These are phyloP conservation scores for Cladochytrium replicatum DNA, from an alignment of 192 early-diverging fungal species.

Conservation along the genomic window DNA sequence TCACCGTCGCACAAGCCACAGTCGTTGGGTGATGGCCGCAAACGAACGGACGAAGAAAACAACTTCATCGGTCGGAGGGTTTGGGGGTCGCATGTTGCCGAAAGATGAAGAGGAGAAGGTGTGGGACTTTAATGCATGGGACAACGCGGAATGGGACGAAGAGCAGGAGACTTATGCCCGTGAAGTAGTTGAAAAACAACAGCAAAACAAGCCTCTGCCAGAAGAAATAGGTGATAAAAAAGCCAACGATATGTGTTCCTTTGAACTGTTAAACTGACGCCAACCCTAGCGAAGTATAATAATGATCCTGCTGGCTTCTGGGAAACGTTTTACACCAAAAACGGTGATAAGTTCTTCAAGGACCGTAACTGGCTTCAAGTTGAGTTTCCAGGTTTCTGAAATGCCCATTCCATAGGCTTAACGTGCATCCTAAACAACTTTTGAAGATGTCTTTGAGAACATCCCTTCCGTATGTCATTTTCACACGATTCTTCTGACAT, in stretches of 20 bases:
- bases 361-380: conserved; percentile 43
- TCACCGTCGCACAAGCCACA: too few species aligned
- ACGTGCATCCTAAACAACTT: too few species aligned
- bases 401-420: background rate
- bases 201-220: conserved; percentile 52
- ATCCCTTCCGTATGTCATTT: background rate
- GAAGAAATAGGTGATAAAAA: conserved; percentile 38
- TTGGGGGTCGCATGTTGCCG: conserved; percentile 68
- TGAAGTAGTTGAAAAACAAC: conserved; percentile 65
- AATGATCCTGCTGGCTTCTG: conserved; percentile 40
- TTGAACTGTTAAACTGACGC: conserved; percentile 67
- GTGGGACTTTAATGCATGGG: conserved; percentile 92
- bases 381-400: conserved; percentile 16
- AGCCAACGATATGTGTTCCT: conserved; percentile 29
- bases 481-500: background rate
- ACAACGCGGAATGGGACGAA: conserved; percentile 83
- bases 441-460: too few species aligned
- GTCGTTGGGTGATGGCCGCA: too few species aligned
- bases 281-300: conserved; percentile 37
- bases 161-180: conserved; percentile 73
- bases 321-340: conserved; percentile 50
- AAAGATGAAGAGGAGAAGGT: conserved; percentile 56
- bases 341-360: conserved; percentile 51
- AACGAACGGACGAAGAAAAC: too few species aligned
- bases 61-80: conserved; percentile 15